phyloP scores from a whole-genome alignment of 2,329 filamentous ascomycete species.

The Trichoderma pleuroti region DNA sequence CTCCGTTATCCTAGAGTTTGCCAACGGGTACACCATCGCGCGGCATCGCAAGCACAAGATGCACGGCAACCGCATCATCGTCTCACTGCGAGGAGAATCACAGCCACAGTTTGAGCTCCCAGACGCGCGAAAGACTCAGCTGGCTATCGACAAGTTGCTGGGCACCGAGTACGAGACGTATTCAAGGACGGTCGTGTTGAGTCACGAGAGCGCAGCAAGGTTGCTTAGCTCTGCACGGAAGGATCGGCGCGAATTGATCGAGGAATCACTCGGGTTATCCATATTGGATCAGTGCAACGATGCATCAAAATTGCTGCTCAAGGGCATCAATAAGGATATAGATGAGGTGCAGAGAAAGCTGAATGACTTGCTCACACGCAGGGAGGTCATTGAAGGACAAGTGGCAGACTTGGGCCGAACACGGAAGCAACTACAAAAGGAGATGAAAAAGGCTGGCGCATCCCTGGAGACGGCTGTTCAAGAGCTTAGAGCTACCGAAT shows the following conservation, averaged over 20 bases:
- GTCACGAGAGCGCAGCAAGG: conserved; percentile 24
- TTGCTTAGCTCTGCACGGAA: conserved; percentile 21
- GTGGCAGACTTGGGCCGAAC: not conserved
- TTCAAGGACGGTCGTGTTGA: conserved; percentile 21
- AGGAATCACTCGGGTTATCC: conserved; percentile 23
- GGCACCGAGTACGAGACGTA: conserved; percentile 24
- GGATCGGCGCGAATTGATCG: conserved; percentile 21
- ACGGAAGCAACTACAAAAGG: not conserved
- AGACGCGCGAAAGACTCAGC: conserved; percentile 16
- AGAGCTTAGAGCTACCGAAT: not conserved
- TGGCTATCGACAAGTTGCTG: conserved; percentile 23
- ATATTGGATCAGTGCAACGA: conserved; percentile 20
- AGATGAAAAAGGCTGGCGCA: not conserved
- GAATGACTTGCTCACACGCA: not conserved
- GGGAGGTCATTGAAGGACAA: not conserved
- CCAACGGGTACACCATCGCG: conserved; percentile 24
- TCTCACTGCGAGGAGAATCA: conserved; percentile 18
- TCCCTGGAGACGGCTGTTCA: conserved; percentile 1
- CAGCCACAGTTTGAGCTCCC: conserved; percentile 21
- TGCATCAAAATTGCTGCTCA: conserved; percentile 18
- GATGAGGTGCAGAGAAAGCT: not conserved
- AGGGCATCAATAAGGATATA: not conserved
- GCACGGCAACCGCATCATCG: conserved; percentile 19
- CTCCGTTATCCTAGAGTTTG: conserved; percentile 23
- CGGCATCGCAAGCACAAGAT: conserved; percentile 23